Evolutionary conservation across 2,329 filamentous ascomycete genomes (phyloP).

Genomic region (Talaromyces marneffei): DNA sequence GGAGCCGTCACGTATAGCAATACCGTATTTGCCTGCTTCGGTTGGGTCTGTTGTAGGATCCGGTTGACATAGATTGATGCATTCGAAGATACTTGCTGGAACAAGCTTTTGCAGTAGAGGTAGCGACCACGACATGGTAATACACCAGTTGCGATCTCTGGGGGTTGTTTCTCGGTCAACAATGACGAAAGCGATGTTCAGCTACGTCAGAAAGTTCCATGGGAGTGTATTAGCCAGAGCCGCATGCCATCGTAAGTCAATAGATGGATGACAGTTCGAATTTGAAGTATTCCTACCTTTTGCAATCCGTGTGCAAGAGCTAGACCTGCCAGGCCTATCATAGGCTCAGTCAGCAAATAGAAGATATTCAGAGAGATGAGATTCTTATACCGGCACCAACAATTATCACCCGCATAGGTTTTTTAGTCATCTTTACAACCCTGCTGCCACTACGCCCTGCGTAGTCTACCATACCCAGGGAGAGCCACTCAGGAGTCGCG

Average conservation of each 20-base stretch:
- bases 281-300: neutral
- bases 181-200: conserved; percentile 8
- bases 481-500: too few relatives aligned
- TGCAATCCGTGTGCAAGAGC: conserved; percentile 8
- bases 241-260: neutral
- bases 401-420: conserved; percentile 9
- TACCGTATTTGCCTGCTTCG: neutral
- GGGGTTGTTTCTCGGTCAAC: conserved; percentile 10
- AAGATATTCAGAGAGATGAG: neutral
- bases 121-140: conserved; percentile 5
- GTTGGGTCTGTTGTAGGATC: neutral
- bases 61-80: conserved; percentile 5
- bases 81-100: neutral
- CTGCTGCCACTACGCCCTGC: too few relatives aligned
- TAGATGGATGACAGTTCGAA: neutral
- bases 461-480: too few relatives aligned
- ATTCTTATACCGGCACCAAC: conserved; percentile 5
- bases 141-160: conserved; percentile 10
- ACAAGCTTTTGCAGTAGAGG: conserved; percentile 11
- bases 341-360: neutral
- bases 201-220: neutral
- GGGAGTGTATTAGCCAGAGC: neutral
- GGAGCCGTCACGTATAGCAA: neutral
- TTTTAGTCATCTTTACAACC: neutral
- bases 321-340: conserved; percentile 1